phyloP scores from a whole-genome alignment of 192 early-diverging fungal genomes.

The Podila epigama region DNA sequence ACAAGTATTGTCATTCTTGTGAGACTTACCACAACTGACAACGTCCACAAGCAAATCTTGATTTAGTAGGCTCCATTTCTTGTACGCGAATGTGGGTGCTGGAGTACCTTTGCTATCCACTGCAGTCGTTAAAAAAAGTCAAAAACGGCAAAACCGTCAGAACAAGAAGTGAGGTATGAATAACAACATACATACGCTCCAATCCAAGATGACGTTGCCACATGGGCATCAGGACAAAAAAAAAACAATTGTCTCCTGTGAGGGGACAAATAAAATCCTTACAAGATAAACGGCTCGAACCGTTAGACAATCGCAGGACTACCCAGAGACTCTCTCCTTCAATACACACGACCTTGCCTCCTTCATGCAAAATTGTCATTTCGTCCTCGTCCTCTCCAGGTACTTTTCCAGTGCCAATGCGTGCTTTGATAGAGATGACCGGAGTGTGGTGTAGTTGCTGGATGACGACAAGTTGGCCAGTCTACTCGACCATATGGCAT shows the following conservation, averaged over 20 bases:
- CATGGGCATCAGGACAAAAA: too few relatives aligned
- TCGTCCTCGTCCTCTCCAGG: slow-evolving; percentile 59
- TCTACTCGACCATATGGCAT: slow-evolving; percentile 16
- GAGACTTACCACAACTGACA: slow-evolving; percentile 49
- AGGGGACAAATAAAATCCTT: background rate
- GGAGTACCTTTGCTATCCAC: slow-evolving; percentile 16
- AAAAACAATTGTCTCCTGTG: background rate
- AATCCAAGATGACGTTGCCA: too few relatives aligned
- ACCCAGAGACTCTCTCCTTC: slow-evolving; percentile 65
- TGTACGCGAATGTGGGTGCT: slow-evolving; percentile 55
- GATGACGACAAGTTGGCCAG: slow-evolving; percentile 53
- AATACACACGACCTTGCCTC: slow-evolving; percentile 60
- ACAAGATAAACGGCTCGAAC: slow-evolving; percentile 31
- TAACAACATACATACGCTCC: too few relatives aligned
- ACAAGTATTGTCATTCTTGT: background rate
- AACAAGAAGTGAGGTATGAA: too few relatives aligned
- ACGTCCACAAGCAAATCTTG: slow-evolving; percentile 54
- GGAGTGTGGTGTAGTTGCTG: slow-evolving; percentile 58
- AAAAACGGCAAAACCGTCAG: too few relatives aligned
- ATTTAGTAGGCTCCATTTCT: slow-evolving; percentile 60
- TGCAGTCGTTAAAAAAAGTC: background rate
- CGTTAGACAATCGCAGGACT: slow-evolving; percentile 57
- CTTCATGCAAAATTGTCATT: slow-evolving; percentile 59
- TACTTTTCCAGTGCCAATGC: slow-evolving; percentile 44
- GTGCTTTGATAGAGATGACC: slow-evolving; percentile 56